Percentiles rank a stretch among this genome's conserved stretches.
Evolutionary conservation across 2,329 filamentous ascomycete genomes (phyloP).

Genomic region (Blastomyces percursus): DNA sequence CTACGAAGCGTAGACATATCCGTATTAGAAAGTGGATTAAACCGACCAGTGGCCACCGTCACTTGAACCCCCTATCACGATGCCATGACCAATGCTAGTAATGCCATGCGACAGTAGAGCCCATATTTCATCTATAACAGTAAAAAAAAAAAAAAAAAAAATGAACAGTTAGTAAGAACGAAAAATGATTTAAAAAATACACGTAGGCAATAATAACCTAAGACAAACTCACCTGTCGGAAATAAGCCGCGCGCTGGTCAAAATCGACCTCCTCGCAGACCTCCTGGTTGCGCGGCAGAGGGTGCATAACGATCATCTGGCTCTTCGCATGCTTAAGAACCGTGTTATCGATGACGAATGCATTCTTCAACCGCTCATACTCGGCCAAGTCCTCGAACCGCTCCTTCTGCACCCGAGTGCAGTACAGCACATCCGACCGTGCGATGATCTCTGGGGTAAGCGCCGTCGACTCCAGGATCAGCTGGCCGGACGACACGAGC

Average conservation of each 20-base stretch:
- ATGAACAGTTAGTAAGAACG: slow-evolving; percentile 32
- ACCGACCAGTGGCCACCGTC: not conserved
- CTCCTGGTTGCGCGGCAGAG: slow-evolving; percentile 85
- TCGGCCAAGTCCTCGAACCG: slow-evolving; percentile 70
- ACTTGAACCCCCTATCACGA: slow-evolving; percentile 21
- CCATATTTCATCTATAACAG: slow-evolving; percentile 78
- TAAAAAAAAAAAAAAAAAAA: not conserved
- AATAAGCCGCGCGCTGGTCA: slow-evolving; percentile 93
- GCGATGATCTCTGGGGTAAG: slow-evolving; percentile 81
- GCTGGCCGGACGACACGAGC: slow-evolving; percentile 62
- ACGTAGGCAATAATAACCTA: not conserved
- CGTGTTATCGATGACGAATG: slow-evolving; percentile 80
- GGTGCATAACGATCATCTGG: slow-evolving; percentile 91
- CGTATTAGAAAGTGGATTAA: not conserved
- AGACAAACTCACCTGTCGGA: slow-evolving; percentile 77
- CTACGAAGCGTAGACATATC: not conserved
- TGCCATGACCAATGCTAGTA: slow-evolving; percentile 85
- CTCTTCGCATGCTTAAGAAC: slow-evolving; percentile 84
- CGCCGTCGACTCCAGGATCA: slow-evolving; percentile 62
- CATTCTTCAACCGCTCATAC: slow-evolving; percentile 80
- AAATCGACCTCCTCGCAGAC: slow-evolving; percentile 94
- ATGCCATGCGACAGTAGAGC: slow-evolving; percentile 93
- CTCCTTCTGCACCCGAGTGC: slow-evolving; percentile 93
- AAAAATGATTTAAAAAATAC: not conserved
- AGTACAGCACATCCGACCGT: slow-evolving; percentile 86